Evolutionary conservation across 2,329 filamentous ascomycete species (phyloP).

Genomic region (Hymenoscyphus fraxineus): DNA sequence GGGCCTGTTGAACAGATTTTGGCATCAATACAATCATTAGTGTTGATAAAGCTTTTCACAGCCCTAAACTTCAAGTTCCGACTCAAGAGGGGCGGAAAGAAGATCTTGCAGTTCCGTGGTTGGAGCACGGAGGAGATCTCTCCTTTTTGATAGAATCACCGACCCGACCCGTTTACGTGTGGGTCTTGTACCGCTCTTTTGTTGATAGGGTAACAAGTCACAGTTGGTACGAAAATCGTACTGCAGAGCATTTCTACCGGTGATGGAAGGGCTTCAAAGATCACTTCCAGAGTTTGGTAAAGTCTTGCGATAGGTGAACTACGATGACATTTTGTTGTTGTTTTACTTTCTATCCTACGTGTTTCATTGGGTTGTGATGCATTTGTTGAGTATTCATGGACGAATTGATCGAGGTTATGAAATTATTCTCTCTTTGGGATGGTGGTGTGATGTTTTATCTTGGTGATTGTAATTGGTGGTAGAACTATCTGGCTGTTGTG

Average conservation of each 20-base stretch:
- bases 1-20: not conserved
- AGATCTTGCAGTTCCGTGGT: not conserved
- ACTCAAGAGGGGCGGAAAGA: not conserved
- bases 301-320: not conserved
- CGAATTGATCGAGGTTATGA: not conserved
- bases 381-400: not conserved
- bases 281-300: not conserved
- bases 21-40: not conserved
- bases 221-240: not conserved
- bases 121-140: not conserved
- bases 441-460: not conserved
- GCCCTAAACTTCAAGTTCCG: not conserved
- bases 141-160: not conserved
- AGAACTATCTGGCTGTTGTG: not conserved
- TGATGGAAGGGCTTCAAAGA: not conserved
- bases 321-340: not conserved
- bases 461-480: not conserved
- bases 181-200: not conserved
- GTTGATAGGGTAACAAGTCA: not conserved
- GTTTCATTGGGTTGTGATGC: not conserved
- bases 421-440: not conserved
- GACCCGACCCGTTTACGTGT: not conserved
- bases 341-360: not conserved
- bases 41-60: not conserved
- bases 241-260: not conserved